Evolutionary conservation across 257 asterid species (phyloP).

Genomic region (Gentiana dahurica): DNA sequence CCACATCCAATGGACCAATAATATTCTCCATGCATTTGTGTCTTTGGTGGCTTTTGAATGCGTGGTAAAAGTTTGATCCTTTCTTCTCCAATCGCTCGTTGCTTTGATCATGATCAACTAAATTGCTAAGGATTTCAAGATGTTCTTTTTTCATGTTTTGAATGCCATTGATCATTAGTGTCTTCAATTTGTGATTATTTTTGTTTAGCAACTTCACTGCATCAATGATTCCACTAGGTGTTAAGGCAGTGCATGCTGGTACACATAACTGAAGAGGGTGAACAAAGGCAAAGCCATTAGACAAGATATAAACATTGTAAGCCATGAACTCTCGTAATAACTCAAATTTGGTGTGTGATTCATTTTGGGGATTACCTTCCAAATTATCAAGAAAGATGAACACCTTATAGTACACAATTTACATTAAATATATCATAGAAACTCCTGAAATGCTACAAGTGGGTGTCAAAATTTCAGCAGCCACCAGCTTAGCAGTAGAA

Average conservation of each 20-base stretch:
- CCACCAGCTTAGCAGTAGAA: too few species aligned
- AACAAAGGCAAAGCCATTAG: too few species aligned
- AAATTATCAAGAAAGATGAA: too few species aligned
- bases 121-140: constrained; percentile 25
- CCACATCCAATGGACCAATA: constrained; percentile 35
- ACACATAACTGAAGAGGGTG: constrained; percentile 22
- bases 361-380: too few species aligned
- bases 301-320: too few species aligned
- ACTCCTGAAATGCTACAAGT: too few species aligned
- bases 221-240: constrained; percentile 44
- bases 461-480: too few species aligned
- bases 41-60: constrained; percentile 10
- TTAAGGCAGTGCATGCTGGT: constrained; percentile 62
- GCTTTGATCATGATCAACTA: constrained; percentile 17
- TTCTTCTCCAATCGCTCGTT: constrained; percentile 4
- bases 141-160: constrained; percentile 28
- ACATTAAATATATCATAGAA: too few species aligned
- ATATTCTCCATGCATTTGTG: constrained; percentile 10
- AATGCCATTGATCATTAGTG: constrained; percentile 48
- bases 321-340: too few species aligned
- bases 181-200: constrained; percentile 19
- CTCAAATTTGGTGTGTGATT: too few species aligned
- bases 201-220: constrained; percentile 38
- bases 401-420: too few species aligned
- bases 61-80: not conserved